Evolutionary conservation across 1,139 yeast species (phyloP).

Genomic region (Casaregolazyma suthepensis): DNA sequence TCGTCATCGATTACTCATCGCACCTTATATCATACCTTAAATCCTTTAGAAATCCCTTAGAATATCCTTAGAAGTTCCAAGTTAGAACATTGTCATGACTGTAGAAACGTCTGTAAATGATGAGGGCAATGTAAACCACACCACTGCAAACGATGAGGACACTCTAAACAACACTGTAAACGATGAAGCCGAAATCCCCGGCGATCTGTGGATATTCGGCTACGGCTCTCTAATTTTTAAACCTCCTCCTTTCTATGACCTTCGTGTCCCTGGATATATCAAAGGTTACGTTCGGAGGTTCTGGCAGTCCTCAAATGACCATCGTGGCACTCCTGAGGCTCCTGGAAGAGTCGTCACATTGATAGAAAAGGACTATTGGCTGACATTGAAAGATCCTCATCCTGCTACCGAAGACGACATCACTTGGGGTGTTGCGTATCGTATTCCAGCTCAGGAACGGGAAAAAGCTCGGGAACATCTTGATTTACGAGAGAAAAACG

Average conservation of each 20-base stretch:
- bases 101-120: neutral
- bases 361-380: constrained; percentile 50
- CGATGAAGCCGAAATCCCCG: neutral
- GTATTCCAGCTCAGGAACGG: constrained; percentile 63
- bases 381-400: constrained; percentile 39
- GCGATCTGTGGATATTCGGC: constrained; percentile 67
- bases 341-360: constrained; percentile 90
- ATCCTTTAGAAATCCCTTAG: neutral
- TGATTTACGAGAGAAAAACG: constrained; percentile 82
- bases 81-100: neutral
- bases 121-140: neutral
- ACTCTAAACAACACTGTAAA: too few species aligned
- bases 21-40: neutral
- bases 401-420: constrained; percentile 37
- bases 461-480: constrained; percentile 58
- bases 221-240: constrained; percentile 88
- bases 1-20: neutral
- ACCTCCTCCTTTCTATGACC: constrained; percentile 72
- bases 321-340: constrained; percentile 75
- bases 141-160: neutral
- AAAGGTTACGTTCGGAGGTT: constrained; percentile 75
- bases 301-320: constrained; percentile 90
- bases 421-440: constrained; percentile 81
- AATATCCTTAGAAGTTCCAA: too few species aligned
- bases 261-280: constrained; percentile 65